Evolutionary conservation across 2,329 filamentous ascomycete genomes (phyloP), one percentile per base, ranked within the genome.

Genomic region (Fusarium sp.): DNA sequence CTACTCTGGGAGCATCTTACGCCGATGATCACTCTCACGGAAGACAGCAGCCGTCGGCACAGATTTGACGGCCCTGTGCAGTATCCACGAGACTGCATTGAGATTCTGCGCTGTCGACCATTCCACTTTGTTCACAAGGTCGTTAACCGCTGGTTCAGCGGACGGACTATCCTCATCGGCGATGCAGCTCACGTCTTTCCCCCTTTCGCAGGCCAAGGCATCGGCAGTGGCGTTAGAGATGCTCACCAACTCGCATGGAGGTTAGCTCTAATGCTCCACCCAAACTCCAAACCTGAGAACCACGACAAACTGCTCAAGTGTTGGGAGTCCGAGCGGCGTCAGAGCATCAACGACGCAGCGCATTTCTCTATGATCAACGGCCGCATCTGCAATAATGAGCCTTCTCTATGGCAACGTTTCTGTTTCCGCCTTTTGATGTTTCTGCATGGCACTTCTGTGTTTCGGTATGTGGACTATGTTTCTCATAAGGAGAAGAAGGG

Each of bases 81-180:
- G 16, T 56, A 56, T 6, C 53, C 53, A 1, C 28, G 18, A 22
- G 38, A 56, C 2, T 56, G 53, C 0, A 56, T 56, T n/a, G 28
- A 42, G 3, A 26, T 56, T 3, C 18, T 56, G 0, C 53, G 53
- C 3, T 56, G 53, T 7, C 53, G 53, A 0, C 53, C 38, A 12
- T 56, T 56, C 11, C 53, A 56, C 16, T 56, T 56, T 3, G 38
- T 56, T 4, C 53, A 56, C n/a, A 56, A 44, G 5, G 53, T 56
- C 7, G 53, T 55, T 15, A 6, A 42, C 28, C 36, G 36, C 8
- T 55, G 51, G 51, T 55, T 55, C n/a, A 30, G n/a, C 24, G 38
- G 53, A 1, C 10, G 53, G 0, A 44, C 38, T 1, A 44, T 56
- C 6, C 53, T 56, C 16, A 56, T 45, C 18, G 53, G 42, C 12